Evolutionary conservation across 2,329 filamentous ascomycete genomes (phyloP).

Genomic region (Neofusicoccum sp.): DNA sequence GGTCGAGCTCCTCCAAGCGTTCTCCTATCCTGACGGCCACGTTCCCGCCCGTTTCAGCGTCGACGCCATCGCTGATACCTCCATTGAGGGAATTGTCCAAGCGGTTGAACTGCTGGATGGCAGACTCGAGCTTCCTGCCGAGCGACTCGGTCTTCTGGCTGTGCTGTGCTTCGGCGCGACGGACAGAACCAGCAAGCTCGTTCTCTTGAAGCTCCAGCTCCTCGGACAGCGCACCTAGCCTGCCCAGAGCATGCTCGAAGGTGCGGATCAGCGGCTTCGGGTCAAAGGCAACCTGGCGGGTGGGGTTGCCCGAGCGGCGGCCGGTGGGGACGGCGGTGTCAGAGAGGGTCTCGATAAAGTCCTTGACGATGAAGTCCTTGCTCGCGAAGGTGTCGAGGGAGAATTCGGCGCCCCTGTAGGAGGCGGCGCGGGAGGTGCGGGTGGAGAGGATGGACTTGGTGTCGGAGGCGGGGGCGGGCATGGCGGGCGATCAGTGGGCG

Average conservation of each 20-base stretch:
- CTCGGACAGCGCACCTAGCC: constrained; percentile 71
- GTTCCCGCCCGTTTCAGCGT: constrained; percentile 69
- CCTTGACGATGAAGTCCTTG: constrained; percentile 92
- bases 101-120: constrained; percentile 88
- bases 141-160: constrained; percentile 87
- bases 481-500: constrained; percentile 25
- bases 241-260: constrained; percentile 77
- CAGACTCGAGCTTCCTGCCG: constrained; percentile 86
- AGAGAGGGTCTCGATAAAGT: constrained; percentile 92
- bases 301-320: constrained; percentile 68
- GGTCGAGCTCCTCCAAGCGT: constrained; percentile 88
- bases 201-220: constrained; percentile 90
- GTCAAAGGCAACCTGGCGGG: constrained; percentile 67
- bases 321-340: constrained; percentile 79
- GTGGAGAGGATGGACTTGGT: constrained; percentile 46
- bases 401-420: constrained; percentile 74
- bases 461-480: constrained; percentile 43
- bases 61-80: constrained; percentile 54
- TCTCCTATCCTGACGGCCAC: constrained; percentile 94
- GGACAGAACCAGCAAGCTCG: constrained; percentile 84
- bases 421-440: constrained; percentile 42
- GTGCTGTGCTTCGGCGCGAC: constrained; percentile 89
- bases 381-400: constrained; percentile 73
- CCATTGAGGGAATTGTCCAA: constrained; percentile 82
- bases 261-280: constrained; percentile 95